Base-by-base conservation (phyloP, 148 eudicot genomes). In the Vaccinium myrtillus region DNA sequence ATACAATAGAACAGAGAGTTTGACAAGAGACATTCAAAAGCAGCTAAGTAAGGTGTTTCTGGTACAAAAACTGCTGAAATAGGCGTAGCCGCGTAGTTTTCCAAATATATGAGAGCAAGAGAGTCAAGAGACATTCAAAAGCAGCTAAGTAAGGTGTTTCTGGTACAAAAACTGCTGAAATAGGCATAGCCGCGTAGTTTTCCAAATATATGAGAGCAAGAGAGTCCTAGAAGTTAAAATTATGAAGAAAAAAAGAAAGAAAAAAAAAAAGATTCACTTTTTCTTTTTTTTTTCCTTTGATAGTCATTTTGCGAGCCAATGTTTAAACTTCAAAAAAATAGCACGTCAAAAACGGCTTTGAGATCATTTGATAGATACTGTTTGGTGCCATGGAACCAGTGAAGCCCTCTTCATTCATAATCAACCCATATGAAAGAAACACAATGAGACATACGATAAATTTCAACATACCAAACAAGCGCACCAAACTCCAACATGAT, bases 401-500 rank as follows among this genome's bases (percentile, higher is more conserved):
- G 23, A 63, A 27, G 25, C 19, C 69, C 13, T 48, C 53, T 36
- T 70, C 51, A 75, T 81, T 61, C 70, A 61, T 8, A 32, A 86
- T 71, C 77, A 82, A 76, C 18, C 23, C 50, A 27, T 73, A 79
- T 49, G 65, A 39, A 80, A 32, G 76, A 19, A 82, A 83, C 4
- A 69, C 79, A 56, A 25, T 48, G 23, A 76, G 69, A 77, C 69
- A 65, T 63, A 67, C 6, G 0, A 82, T 32, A 49, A 73, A 69
- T 54, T 67, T 67, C 18, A 43, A 82, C 92, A 48, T 91, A 96
- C 98, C 99, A 94, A 84, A 94, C 87, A 55, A 96, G 91, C 59
- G 94, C 96, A 71, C 94, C 91, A 87, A 96, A 93, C 91, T 96
- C 99, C 87, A 96, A 89, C 70, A 89, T 65, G 77, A 96, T 91